phyloP scores from a whole-genome alignment of 768 basidiomycete genomes.

The Omphalotus guepiniiformis region DNA sequence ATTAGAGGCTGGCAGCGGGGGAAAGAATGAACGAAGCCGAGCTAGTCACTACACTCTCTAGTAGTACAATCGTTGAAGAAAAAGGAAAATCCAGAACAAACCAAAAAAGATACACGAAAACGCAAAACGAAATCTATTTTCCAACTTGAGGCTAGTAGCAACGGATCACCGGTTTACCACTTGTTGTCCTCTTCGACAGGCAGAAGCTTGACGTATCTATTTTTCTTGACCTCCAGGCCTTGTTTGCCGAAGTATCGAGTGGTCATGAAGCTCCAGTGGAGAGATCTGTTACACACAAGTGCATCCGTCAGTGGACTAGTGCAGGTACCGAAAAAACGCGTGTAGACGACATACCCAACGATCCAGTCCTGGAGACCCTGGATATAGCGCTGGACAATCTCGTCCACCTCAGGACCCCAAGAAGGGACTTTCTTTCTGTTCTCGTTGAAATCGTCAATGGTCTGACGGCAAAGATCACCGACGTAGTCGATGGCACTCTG shows the following conservation, averaged over 20 bases:
- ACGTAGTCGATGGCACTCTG: constrained; percentile 64
- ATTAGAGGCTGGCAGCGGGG: too few species aligned
- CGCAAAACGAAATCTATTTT: too few species aligned
- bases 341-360: constrained; percentile 43
- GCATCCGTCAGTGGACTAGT: background rate
- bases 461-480: constrained; percentile 54
- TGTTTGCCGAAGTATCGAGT: constrained; percentile 64
- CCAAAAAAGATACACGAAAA: too few species aligned
- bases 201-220: constrained; percentile 48
- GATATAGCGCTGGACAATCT: constrained; percentile 54
- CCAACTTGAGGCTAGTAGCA: too few species aligned
- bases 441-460: constrained; percentile 48
- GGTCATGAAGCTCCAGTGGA: constrained; percentile 72
- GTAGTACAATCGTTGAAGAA: too few species aligned
- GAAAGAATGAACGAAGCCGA: too few species aligned
- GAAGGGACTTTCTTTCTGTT: constrained; percentile 49
- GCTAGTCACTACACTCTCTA: too few species aligned
- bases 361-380: constrained; percentile 69
- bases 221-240: constrained; percentile 50
- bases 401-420: constrained; percentile 59
- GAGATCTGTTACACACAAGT: constrained; percentile 28
- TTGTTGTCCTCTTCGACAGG: constrained; percentile 18
- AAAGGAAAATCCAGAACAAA: too few species aligned
- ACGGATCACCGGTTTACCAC: background rate
- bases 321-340: background rate